These are phyloP conservation scores for Chytriomyces confervae DNA, from an alignment of 192 early-diverging fungal species.

Conservation along the genomic window DNA sequence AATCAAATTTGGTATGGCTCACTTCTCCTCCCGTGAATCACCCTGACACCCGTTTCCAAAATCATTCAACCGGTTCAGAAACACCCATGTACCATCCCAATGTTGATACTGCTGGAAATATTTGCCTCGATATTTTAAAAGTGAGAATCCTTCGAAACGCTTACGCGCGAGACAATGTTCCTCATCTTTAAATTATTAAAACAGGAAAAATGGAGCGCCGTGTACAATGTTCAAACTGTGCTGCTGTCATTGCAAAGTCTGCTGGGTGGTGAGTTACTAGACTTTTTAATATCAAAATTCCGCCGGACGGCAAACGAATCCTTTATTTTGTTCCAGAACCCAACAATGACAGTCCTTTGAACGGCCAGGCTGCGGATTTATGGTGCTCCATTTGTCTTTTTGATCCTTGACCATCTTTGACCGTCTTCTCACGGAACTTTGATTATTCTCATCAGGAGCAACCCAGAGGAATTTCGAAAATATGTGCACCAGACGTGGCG, in stretches of 20 bases:
- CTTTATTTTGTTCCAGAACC: conserved; percentile 48
- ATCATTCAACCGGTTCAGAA: not conserved
- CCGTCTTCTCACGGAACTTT: not conserved
- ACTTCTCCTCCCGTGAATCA: too few species aligned
- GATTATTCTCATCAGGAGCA: not conserved
- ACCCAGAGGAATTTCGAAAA: conserved; percentile 33
- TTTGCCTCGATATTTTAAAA: conserved; percentile 65
- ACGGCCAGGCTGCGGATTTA: conserved; percentile 53
- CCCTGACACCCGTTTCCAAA: too few species aligned
- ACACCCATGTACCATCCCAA: conserved; percentile 59
- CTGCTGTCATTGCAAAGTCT: conserved; percentile 61
- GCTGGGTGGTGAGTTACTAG: conserved; percentile 46
- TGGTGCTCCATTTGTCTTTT: conserved; percentile 36
- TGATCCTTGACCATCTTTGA: not conserved
- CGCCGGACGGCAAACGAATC: not conserved
- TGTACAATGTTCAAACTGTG: conserved; percentile 63
- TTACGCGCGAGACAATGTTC: not conserved
- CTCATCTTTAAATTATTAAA: not conserved
- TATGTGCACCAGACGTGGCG: conserved; percentile 30
- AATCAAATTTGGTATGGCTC: conserved; percentile 41
- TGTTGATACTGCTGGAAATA: conserved; percentile 53
- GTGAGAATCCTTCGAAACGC: conserved; percentile 3
- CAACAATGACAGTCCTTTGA: conserved; percentile 62
- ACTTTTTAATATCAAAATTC: not conserved
- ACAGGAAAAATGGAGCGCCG: conserved; percentile 62